Conservation (phyloP, 176 grass and related monocot genomes). For the Aechmea fasciata region DNA sequence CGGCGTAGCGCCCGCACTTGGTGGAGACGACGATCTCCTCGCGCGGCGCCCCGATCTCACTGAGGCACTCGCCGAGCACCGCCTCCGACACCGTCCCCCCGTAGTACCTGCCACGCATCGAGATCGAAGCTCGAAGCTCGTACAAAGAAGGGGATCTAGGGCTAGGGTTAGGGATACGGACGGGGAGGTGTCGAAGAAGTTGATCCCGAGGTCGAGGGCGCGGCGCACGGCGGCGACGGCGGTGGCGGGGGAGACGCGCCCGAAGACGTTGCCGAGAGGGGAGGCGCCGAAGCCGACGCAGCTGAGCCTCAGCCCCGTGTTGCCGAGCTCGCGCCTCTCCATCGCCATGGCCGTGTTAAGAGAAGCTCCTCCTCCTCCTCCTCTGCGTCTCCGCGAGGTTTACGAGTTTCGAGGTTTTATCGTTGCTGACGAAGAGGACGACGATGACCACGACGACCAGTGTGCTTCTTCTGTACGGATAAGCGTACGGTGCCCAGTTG, state of each 20-base stretch:
- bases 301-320: conserved; percentile 60
- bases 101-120: conserved; percentile 48
- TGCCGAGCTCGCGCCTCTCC: conserved; percentile 62
- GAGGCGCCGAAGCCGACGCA: conserved; percentile 77
- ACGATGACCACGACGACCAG: too few relatives aligned
- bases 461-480: too few relatives aligned
- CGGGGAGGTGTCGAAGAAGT: conserved; percentile 98
- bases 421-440: too few relatives aligned
- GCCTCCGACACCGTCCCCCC: conserved; percentile 66
- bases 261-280: conserved; percentile 72
- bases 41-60: conserved; percentile 37
- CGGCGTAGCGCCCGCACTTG: conserved; percentile 76
- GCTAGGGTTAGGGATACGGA: neutral
- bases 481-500: too few relatives aligned
- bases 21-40: conserved; percentile 60
- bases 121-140: neutral
- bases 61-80: conserved; percentile 76
- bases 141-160: neutral
- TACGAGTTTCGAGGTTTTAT: too few relatives aligned
- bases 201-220: conserved; percentile 70
- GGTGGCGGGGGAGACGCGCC: conserved; percentile 36
- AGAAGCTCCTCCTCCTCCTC: too few relatives aligned
- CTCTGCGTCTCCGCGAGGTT: too few relatives aligned
- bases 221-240: conserved; percentile 62
- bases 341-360: conserved; percentile 20